These are phyloP conservation scores for Ilex aquifolium DNA, from an alignment of 257 asterid species.

Conservation along the genomic window DNA sequence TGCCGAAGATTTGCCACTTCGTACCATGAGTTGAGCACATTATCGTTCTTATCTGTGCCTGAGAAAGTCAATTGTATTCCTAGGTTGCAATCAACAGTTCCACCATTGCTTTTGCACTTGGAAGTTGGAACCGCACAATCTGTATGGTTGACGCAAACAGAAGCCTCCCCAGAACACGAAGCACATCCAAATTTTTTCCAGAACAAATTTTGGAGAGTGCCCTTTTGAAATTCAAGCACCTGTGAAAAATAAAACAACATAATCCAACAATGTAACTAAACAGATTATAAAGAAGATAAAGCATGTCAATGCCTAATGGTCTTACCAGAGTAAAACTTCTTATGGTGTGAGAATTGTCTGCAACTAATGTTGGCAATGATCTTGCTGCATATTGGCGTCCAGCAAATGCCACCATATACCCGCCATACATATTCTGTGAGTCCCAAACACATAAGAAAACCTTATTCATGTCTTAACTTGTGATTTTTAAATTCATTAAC, in stretches of 20 bases:
- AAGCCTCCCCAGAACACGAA: conserved; percentile 45
- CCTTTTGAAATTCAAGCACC: conserved; percentile 90
- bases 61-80: conserved; percentile 83
- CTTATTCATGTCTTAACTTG: neutral
- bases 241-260: conserved; percentile 3
- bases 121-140: conserved; percentile 66
- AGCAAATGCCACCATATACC: conserved; percentile 91
- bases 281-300: no score
- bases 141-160: conserved; percentile 73
- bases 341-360: conserved; percentile 47
- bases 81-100: conserved; percentile 46
- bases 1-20: conserved; percentile 85
- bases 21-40: conserved; percentile 78
- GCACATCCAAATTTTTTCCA: conserved; percentile 84
- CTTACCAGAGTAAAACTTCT: conserved; percentile 88
- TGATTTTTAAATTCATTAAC: no score
- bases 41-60: conserved; percentile 67
- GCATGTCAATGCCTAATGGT: neutral
- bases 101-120: conserved; percentile 57
- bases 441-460: neutral
- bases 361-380: conserved; percentile 68
- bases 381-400: conserved; percentile 84
- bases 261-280: neutral
- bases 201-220: conserved; percentile 63
- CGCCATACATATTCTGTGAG: conserved; percentile 49